Evolutionary conservation across 2,329 filamentous ascomycete species (phyloP), one percentile per base, ranked within the genome.

Genomic region (Pseudogymnoascus sp.): DNA sequence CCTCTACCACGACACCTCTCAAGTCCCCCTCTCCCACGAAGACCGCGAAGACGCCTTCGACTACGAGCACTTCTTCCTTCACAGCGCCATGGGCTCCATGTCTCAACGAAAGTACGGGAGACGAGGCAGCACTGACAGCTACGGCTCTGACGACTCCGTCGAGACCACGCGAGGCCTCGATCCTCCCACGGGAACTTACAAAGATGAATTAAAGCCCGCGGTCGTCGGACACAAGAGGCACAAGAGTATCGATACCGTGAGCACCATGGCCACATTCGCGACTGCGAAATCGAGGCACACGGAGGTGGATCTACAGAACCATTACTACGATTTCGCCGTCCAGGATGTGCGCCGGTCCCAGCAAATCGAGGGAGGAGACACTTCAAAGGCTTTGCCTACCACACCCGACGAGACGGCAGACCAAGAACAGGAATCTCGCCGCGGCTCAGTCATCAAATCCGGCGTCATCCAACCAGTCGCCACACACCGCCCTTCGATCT

Each of bases 11-110:
- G 85, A 87, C 67, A 78, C 81, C 0, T 73, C 80, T 58, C 79
- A 84, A 62, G 80, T 84, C 60, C 81, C 82, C 7, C 76, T 89
- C 5, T 91, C 91, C 0, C 93, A 97, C 70, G 93, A 97, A 76
- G 92, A 97, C 73, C 89, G 93, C 19, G 87, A 92, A 67, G 93
- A 97, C 74, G 92, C 92, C 1, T 97, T 97, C 70, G 93, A 97
- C 73, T 97, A 97, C 66, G 90, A 96, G 73, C 88, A 96, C 72
- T 97, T 97, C 76, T 96, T 96, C 74, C 80, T 97, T 12, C 92
- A 97, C 73, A 96, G 91, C 67, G 91, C 92, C 9, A 87, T 97
- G 82, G 92, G 91, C 5, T 91, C 83, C 2, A 87, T 91, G 70
- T 86, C 82, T 67, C 78, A 81, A 63, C 77, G 78, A 64, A 75